phyloP scores from a whole-genome alignment of 306 rosid species.

The Begonia fuchsioides region DNA sequence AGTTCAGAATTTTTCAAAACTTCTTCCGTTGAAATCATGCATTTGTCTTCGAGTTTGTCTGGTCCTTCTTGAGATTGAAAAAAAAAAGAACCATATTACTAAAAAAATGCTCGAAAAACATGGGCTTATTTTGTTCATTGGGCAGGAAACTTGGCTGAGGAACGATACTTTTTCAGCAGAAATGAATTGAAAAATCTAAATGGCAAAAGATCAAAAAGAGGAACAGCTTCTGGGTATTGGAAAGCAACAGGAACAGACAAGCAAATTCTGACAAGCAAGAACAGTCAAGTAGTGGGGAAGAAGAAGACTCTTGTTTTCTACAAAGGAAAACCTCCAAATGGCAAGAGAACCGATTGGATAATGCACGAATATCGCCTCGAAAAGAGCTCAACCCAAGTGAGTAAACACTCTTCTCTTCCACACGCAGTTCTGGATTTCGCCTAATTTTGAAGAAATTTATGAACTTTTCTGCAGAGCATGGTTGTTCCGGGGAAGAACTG shows the following conservation, averaged over 20 bases:
- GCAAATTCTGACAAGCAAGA: background rate
- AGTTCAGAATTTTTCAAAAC: background rate
- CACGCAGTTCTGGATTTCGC: background rate
- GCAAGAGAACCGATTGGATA: constrained; percentile 5
- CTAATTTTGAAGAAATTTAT: background rate
- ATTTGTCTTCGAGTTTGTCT: too few species aligned
- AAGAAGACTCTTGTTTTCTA: constrained; percentile 7
- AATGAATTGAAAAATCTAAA: constrained; percentile 49
- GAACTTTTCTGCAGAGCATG: background rate
- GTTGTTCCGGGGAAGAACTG: background rate
- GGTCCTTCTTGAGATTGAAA: background rate
- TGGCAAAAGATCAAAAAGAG: constrained; percentile 58
- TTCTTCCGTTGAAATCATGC: background rate
- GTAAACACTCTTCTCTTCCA: background rate
- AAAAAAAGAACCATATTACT: background rate
- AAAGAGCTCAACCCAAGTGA: background rate
- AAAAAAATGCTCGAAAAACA: background rate
- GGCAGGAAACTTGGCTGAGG: constrained; percentile 29
- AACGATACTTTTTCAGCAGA: constrained; percentile 62
- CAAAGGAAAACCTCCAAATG: constrained; percentile 1
- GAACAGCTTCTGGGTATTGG: constrained; percentile 67
- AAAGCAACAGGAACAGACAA: constrained; percentile 50
- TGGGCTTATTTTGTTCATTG: background rate
- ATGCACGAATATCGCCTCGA: constrained; percentile 10
- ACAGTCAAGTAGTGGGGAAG: constrained; percentile 2